These are phyloP conservation scores for Seminavis robusta DNA, from an alignment of 108 stramenopile species.

Conservation along the genomic window DNA sequence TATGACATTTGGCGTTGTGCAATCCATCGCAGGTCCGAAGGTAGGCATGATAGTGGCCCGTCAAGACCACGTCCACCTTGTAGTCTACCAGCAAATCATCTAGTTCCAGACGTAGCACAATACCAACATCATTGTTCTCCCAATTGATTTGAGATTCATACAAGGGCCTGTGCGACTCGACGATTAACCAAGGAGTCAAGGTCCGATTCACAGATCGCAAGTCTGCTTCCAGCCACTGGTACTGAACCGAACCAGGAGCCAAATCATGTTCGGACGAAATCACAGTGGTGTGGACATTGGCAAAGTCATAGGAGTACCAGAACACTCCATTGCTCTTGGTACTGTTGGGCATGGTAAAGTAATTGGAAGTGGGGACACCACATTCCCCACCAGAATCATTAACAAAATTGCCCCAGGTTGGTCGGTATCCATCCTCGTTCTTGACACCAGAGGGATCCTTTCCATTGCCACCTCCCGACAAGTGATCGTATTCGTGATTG, in stretches of 20 bases:
- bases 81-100: constrained; percentile 62
- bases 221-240: constrained; percentile 53
- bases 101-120: constrained; percentile 54
- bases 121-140: constrained; percentile 39
- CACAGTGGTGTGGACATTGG: constrained; percentile 59
- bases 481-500: constrained; percentile 89
- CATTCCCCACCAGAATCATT: constrained; percentile 74
- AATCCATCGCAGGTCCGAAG: constrained; percentile 64
- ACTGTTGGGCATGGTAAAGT: constrained; percentile 65
- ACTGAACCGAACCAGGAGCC: constrained; percentile 57
- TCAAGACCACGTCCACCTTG: constrained; percentile 67
- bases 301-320: constrained; percentile 71
- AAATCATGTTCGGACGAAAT: constrained; percentile 71
- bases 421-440: constrained; percentile 35
- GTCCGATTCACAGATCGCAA: constrained; percentile 52
- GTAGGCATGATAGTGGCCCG: constrained; percentile 81
- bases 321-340: constrained; percentile 65
- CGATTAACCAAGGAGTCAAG: constrained; percentile 77
- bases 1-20: constrained; percentile 37
- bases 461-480: constrained; percentile 36
- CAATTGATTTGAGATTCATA: constrained; percentile 43
- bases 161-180: constrained; percentile 79
- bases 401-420: constrained; percentile 59
- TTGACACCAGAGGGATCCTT: constrained; percentile 60
- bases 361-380: constrained; percentile 60